Evolutionary conservation across 2,329 filamentous ascomycete species (phyloP), one percentile per base, ranked within the genome.

Genomic region (Teratosphaeria destructans): DNA sequence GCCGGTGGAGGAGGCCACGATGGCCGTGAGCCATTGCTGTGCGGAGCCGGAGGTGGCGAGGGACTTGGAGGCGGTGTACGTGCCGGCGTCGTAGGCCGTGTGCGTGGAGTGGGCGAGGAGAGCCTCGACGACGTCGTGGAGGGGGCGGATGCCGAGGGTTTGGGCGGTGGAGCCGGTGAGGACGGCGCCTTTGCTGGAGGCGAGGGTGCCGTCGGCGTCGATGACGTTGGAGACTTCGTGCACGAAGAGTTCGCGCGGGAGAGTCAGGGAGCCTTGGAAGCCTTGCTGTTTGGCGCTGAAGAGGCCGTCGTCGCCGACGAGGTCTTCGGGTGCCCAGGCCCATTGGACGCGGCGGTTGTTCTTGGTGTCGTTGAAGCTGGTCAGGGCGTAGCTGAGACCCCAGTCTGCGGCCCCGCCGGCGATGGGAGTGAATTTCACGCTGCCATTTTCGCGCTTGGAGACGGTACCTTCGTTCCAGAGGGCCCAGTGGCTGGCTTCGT

Each of bases 361-460:
- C 72, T 79, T 79, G 32, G 75, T 75, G 63, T 79, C 77, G 62
- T 76, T 74, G 72, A 79, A 78, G 63, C 73, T 76, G 6, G 75
- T 76, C 3, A 78, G 70, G 5, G 77, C 77, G 60, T 79, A 79
- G 5, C 74, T 70, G 5, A 74, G 65, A 56, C 76, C 77, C 64
- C 75, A 78, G 61, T 78, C 77, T 5, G 71, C 75, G 19, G 72
- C 72, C 52, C 76, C 76, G 29, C 76, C 76, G 26, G 76, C 69
- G n/a, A 75, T 67, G 12, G 77, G 77, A 14, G 70, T 74, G 68
- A 78, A 79, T 52, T 74, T 66, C 16, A 70, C 76, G 52, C 74
- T 77, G 39, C 76, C 76, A 56, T 79, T 78, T 32, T 71, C 71
- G 12, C 77, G 73, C 29, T 72, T 71, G 19, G 71, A 71, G 10